phyloP scores from a whole-genome alignment of 1,284 basidiomycete species.

The Exobasidium cylindrosporum region DNA sequence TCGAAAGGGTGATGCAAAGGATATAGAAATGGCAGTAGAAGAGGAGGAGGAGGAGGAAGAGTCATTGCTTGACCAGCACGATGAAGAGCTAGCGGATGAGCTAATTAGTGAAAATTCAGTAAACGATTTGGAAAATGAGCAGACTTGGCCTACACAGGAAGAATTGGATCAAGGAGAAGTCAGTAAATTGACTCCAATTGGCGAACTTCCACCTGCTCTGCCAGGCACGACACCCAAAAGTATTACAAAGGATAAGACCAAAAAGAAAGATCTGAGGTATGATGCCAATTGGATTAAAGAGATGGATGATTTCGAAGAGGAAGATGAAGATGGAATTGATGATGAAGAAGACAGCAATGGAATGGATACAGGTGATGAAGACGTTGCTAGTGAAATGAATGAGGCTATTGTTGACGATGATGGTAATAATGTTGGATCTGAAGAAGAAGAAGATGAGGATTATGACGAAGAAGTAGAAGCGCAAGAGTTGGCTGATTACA shows the following conservation, averaged over 20 bases:
- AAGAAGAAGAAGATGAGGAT: slow-evolving; percentile 44
- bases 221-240: slow-evolving; percentile 54
- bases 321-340: slow-evolving; percentile 61
- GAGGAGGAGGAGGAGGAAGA: slow-evolving; percentile 16
- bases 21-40: slow-evolving; percentile 15
- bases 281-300: slow-evolving; percentile 52
- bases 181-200: slow-evolving; percentile 21
- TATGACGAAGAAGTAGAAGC: slow-evolving; percentile 55
- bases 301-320: slow-evolving; percentile 62
- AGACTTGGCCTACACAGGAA: slow-evolving; percentile 98
- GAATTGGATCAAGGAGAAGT: slow-evolving; percentile 65
- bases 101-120: slow-evolving; percentile 81
- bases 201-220: slow-evolving; percentile 51
- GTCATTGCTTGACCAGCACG: slow-evolving; percentile 61
- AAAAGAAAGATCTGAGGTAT: slow-evolving; percentile 53
- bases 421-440: neutral
- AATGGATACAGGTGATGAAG: slow-evolving; percentile 22
- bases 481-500: slow-evolving; percentile 60
- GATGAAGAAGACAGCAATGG: slow-evolving; percentile 57
- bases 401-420: slow-evolving; percentile 64
- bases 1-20: slow-evolving; percentile 8
- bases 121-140: slow-evolving; percentile 86
- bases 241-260: slow-evolving; percentile 41
- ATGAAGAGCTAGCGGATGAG: slow-evolving; percentile 74
- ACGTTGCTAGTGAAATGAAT: slow-evolving; percentile 30